Conservation (phyloP, 2,329 filamentous ascomycete genomes). For the Incumbomyces lentus region DNA sequence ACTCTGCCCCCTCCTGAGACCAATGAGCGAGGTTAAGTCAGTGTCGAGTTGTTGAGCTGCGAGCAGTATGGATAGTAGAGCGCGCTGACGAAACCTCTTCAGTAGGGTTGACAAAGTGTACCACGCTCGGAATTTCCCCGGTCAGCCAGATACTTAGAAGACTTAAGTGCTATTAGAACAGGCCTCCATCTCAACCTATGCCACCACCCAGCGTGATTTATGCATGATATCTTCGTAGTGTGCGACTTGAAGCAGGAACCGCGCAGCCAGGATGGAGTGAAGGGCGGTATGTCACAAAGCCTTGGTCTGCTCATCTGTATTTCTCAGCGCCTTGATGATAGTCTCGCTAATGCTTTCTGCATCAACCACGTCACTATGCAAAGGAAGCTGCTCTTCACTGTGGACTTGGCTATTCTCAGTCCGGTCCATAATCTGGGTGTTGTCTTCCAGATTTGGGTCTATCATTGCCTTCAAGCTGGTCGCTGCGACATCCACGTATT, state of each 20-base stretch:
- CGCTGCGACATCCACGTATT: slow-evolving; percentile 12
- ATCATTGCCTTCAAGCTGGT: slow-evolving; percentile 14
- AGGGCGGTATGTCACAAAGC: background rate
- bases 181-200: background rate
- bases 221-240: background rate
- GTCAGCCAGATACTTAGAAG: too few species aligned
- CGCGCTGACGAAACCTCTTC: too few species aligned
- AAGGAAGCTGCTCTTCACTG: background rate
- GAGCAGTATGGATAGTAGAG: too few species aligned
- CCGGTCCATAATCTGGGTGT: slow-evolving; percentile 6
- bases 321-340: slow-evolving; percentile 1
- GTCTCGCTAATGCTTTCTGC: slow-evolving; percentile 2
- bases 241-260: background rate
- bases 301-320: background rate
- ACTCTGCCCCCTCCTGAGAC: too few species aligned
- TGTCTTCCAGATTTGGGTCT: slow-evolving; percentile 15
- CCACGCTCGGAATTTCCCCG: too few species aligned
- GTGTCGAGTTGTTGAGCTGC: too few species aligned
- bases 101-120: too few species aligned
- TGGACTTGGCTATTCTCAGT: background rate
- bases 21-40: too few species aligned
- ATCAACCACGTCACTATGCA: background rate
- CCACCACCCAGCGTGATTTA: background rate
- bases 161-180: too few species aligned
- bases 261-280: too few species aligned